Base-by-base conservation (phyloP, 306 rosid genomes). In the Adenanthera pavonina region DNA sequence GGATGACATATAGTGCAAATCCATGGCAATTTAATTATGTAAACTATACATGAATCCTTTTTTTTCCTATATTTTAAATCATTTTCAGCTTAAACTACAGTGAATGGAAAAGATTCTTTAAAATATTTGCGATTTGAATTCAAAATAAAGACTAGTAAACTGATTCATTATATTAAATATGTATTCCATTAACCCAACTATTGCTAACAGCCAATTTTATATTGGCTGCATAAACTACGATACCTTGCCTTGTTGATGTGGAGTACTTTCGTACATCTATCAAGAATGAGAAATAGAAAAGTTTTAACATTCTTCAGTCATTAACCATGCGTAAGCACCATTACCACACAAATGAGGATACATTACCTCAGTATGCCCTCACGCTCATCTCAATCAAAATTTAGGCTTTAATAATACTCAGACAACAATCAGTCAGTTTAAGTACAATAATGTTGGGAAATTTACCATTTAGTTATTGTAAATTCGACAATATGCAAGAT, bases 311-410 rank as follows among this genome's bases (percentile, higher is more conserved):
- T 4, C 14, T 72, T 52, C 35, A 53, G 36, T 38, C 66, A 7
- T 36, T 36, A 72, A 30, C 60, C 60, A 73, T 35, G 16, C 34
- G 46, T 7, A 41, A 3, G 8, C 60, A 34, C 51, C 51, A n/a
- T 54, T 36, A 38, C 36, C 2, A 74, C 15, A 74, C 64, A 52
- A 51, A n/a, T 16, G 33, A 34, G 35, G 34, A 51, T 20, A 51
- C 25, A 52, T 16, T 35, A 53, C 33, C 46, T 49, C 16, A 17
- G 46, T 43, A n/a, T n/a, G n/a, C n/a, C n/a, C n/a, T n/a, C n/a
- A n/a, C n/a, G n/a, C n/a, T n/a, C n/a, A n/a, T n/a, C 77, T 51
- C 17, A 7, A 34, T 72, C 64, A 52, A 52, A 34, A 72, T 33
- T 70, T 3, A 34, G 16, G 35, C 77, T 49, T 48, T 11, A n/a